A percentile compares a stretch with the other conserved stretches of the same genome.
These are phyloP conservation scores for Candida maltosa DNA, from an alignment of 805 yeast genomes.

Conservation along the genomic window DNA sequence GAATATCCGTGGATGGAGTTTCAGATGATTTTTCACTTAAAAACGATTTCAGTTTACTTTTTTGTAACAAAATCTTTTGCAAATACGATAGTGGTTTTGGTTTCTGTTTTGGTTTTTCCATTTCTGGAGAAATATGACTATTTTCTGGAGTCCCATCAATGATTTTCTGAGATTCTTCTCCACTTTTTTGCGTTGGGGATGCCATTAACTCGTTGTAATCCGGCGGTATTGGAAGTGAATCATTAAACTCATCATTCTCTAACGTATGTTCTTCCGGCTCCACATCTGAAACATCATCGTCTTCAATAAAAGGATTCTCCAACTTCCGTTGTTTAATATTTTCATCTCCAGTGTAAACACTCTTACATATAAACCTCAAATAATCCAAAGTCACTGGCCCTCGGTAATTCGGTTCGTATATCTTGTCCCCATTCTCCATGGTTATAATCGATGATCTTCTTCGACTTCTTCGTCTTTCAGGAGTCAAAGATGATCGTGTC, in stretches of 20 bases:
- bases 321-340: conserved; percentile 1
- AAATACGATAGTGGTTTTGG: conserved; percentile 21
- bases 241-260: conserved; percentile 17
- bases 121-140: background rate
- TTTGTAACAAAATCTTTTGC: conserved; percentile 26
- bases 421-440: conserved; percentile 18
- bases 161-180: too few species aligned
- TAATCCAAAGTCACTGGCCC: conserved; percentile 39
- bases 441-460: conserved; percentile 26
- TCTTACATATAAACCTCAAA: conserved; percentile 31
- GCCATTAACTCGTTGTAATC: conserved; percentile 4
- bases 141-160: too few species aligned
- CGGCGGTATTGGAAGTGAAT: conserved; percentile 28
- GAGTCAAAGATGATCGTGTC: conserved; percentile 1
- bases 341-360: conserved; percentile 12
- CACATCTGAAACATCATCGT: conserved; percentile 7
- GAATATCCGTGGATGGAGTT: background rate
- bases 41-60: background rate
- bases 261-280: conserved; percentile 9
- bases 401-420: conserved; percentile 26
- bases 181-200: conserved; percentile 1
- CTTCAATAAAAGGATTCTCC: conserved; percentile 4
- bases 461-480: conserved; percentile 5
- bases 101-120: background rate
- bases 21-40: background rate